These are phyloP conservation scores for Endothia cerciana DNA, from an alignment of 2,329 filamentous ascomycete species.

Conservation along the genomic window DNA sequence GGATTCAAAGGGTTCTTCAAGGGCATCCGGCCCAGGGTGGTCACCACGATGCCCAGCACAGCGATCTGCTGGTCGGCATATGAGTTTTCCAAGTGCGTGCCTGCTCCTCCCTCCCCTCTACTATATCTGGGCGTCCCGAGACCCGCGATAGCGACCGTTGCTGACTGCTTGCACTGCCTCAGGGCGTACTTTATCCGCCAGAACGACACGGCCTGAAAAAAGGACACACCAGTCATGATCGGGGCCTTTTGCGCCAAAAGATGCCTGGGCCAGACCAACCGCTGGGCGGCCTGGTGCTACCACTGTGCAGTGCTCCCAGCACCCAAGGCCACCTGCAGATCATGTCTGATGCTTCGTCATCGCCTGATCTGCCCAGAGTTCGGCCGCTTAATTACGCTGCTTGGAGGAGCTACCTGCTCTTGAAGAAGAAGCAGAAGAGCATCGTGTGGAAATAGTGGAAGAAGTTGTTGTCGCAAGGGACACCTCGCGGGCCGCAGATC, in stretches of 20 bases:
- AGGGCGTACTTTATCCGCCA: slow-evolving; percentile 65
- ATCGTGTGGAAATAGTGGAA: background rate
- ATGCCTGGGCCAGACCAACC: background rate
- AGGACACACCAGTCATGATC: background rate
- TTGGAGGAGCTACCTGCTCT: slow-evolving; percentile 1
- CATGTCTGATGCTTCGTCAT: background rate
- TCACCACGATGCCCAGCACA: slow-evolving; percentile 97
- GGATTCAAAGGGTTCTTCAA: slow-evolving; percentile 90
- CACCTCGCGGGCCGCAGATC: slow-evolving; percentile 4
- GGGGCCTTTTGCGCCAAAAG: background rate
- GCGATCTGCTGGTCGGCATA: slow-evolving; percentile 97
- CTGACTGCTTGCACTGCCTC: slow-evolving; percentile 26
- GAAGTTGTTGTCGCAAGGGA: background rate
- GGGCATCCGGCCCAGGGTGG: slow-evolving; percentile 84
- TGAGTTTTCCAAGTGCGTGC: slow-evolving; percentile 67
- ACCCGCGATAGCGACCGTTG: background rate
- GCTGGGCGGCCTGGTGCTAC: background rate
- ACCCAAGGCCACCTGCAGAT: background rate
- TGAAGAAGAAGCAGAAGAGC: background rate
- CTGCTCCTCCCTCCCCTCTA: background rate
- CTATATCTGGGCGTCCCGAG: background rate
- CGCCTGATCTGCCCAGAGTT: background rate
- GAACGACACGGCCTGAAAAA: slow-evolving; percentile 47
- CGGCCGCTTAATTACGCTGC: background rate
- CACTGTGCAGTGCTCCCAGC: slow-evolving; percentile 6